Base-by-base conservation (phyloP, 2,329 filamentous ascomycete genomes). In the Penicillium sp. region DNA sequence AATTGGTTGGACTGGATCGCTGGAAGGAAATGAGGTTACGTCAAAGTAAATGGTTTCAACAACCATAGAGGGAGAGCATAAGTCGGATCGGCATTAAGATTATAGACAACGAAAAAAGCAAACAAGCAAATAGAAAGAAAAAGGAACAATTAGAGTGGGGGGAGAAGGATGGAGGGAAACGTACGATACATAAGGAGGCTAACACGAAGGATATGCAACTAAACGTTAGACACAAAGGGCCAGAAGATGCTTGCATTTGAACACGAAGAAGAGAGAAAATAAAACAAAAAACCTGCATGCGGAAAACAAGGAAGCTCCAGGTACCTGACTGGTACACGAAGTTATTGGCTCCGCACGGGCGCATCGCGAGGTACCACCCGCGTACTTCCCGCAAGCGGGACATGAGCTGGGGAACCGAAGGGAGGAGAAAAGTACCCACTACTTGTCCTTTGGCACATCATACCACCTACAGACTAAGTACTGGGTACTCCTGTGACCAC, bases 181-280 rank as follows among this genome's bases (percentile, higher is more conserved):
- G 40, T 60, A 53, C 55, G 59, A 56, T 65, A 66, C 57, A 67
- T 65, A 57, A 50, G 36, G 52, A 55, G 57, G 53, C 54, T 56
- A 55, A 57, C 54, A 58, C 48, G 45, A 34, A 24, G 36, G 2
- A 46, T 45, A 54, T 54, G 49, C 49, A 52, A 53, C 39, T 55
- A 62, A 46, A 45, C 43, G 34, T 22, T 36, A 54, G 42, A 36
- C 36, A 48, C 22, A 32, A 52, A 50, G 41, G n/a, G 38, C 24
- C 24, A 43, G n/a, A 34, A 50, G 50, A 63, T 58, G 61, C 61
- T 60, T 56, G 56, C 61, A 61, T 64, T 53, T 62, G 60, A 58
- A 51, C 56, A 62, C 65, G 62, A 69, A 65, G 62, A 69, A 65
- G 61, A 62, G 67, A 62, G 65, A 34, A 34, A 34, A 34, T 14